Percentiles rank a stretch among this genome's conserved stretches.
These are phyloP conservation scores for Tardiomyces blankii DNA, from an alignment of 1,139 yeast species.

Conservation along the genomic window DNA sequence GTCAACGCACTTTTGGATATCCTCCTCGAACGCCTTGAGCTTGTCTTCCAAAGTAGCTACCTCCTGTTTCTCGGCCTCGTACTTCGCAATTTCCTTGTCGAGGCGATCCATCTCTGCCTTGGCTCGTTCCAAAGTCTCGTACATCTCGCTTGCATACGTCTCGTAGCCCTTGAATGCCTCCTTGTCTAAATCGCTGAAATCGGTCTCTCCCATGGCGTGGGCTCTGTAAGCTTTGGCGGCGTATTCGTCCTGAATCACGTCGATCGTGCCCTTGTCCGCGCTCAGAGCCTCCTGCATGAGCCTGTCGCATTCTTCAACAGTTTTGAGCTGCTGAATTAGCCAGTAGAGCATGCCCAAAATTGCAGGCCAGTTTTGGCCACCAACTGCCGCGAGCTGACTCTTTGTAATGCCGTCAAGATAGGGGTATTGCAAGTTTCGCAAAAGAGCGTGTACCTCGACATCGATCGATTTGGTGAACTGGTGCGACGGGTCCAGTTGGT, in stretches of 20 bases:
- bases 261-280: constrained; percentile 27
- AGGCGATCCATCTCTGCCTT: constrained; percentile 1
- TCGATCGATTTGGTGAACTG: constrained; percentile 47
- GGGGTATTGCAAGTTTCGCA: constrained; percentile 65
- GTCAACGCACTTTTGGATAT: not conserved
- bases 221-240: constrained; percentile 51
- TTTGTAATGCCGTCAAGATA: constrained; percentile 69
- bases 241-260: constrained; percentile 42
- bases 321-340: constrained; percentile 50
- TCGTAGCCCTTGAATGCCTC: not conserved
- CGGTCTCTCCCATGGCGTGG: not conserved
- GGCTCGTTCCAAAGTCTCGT: not conserved
- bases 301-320: constrained; percentile 34
- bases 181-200: not conserved
- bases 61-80: constrained; percentile 4
- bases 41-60: constrained; percentile 4
- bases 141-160: not conserved
- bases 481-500: constrained; percentile 54
- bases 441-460: constrained; percentile 57
- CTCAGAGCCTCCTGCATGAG: constrained; percentile 21
- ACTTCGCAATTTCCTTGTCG: constrained; percentile 2
- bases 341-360: constrained; percentile 76
- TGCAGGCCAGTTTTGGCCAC: constrained; percentile 83
- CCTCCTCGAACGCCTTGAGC: constrained; percentile 4
- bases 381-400: constrained; percentile 83